Conservation (phyloP, 208 protist genomes). For the Acanthamoeba divionensis region DNA sequence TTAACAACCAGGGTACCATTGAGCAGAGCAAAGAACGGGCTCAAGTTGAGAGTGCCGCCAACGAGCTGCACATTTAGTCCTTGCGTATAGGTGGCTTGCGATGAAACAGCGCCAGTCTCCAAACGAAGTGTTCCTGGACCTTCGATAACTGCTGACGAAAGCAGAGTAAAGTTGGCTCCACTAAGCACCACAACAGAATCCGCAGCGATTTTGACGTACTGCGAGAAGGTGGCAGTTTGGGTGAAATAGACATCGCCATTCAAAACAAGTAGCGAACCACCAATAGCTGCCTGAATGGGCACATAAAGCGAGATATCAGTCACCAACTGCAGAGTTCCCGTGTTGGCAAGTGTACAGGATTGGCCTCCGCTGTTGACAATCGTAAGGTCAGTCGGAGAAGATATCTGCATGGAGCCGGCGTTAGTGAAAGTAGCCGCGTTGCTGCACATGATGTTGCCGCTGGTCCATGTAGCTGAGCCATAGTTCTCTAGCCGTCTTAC, state of each 20-base stretch:
- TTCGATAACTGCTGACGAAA: background rate
- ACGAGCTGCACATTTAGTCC: background rate
- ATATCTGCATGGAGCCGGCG: background rate
- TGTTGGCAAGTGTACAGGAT: background rate
- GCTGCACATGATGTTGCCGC: background rate
- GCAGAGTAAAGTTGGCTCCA: background rate
- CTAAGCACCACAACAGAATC: background rate
- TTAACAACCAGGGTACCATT: constrained; percentile 12
- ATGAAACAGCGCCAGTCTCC: background rate
- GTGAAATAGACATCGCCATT: background rate
- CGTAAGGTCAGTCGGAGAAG: background rate
- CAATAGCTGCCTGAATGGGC: background rate
- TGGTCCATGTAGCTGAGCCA: constrained; percentile 22
- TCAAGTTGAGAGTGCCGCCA: constrained; percentile 24
- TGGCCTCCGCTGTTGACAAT: background rate
- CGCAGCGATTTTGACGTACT: background rate
- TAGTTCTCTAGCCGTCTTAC: background rate
- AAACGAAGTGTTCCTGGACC: background rate
- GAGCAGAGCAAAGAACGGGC: background rate
- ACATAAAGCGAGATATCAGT: background rate
- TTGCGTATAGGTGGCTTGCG: background rate
- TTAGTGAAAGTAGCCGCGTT: background rate
- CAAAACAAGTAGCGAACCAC: background rate
- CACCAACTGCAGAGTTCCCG: background rate
- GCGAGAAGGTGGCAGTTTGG: background rate